Conservation (phyloP, 345 rosid genomes). For the Gossypium herbaceum region DNA sequence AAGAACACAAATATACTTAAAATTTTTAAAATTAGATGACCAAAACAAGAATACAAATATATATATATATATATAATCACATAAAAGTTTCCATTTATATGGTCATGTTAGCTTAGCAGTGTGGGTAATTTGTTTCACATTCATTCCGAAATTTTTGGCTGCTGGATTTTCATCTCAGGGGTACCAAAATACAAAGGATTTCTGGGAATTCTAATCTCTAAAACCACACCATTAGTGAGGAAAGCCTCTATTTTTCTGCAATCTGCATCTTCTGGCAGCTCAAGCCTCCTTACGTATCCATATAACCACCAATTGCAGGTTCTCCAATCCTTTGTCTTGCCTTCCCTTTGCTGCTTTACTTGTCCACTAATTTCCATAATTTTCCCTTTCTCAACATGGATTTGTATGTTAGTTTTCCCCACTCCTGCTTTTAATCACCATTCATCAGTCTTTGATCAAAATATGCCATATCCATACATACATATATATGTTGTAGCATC, state of each 20-base stretch:
- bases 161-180: background rate
- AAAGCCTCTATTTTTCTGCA: conserved; percentile 45
- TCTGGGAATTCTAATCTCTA: conserved; percentile 69
- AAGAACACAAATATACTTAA: background rate
- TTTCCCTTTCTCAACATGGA: conserved; percentile 60
- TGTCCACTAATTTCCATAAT: conserved; percentile 72
- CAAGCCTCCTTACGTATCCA: conserved; percentile 79
- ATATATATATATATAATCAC: background rate
- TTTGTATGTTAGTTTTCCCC: conserved; percentile 37
- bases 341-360: conserved; percentile 47
- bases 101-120: background rate
- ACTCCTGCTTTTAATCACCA: conserved; percentile 30
- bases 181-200: background rate
- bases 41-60: background rate
- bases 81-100: background rate
- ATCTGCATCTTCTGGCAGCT: conserved; percentile 80
- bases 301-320: conserved; percentile 78
- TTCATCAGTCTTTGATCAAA: background rate
- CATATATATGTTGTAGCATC: background rate
- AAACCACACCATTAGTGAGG: conserved; percentile 32
- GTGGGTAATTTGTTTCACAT: background rate
- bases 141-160: background rate
- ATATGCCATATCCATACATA: background rate
- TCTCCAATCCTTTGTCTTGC: conserved; percentile 63
- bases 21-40: no score